phyloP scores from a whole-genome alignment of 2,329 filamentous ascomycete species.

The Sporothrix pseudoabietina region DNA sequence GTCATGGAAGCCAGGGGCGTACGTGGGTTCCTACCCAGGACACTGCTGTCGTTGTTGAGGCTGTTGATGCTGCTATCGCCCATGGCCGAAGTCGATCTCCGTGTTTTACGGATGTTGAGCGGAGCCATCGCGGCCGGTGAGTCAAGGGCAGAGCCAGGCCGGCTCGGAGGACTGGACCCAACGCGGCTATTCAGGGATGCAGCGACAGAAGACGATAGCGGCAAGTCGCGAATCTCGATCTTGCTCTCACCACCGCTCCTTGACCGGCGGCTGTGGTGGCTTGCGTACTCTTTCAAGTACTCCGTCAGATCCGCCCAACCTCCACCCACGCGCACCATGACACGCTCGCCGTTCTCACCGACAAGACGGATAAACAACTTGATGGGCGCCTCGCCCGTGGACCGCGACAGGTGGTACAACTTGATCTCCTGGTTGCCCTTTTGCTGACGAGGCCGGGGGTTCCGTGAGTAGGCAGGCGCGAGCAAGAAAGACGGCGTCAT shows the following conservation, averaged over 20 bases:
- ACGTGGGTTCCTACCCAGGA: conserved; percentile 39
- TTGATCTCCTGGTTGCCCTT: conserved; percentile 73
- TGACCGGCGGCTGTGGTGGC: conserved; percentile 80
- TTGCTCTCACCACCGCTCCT: conserved; percentile 51
- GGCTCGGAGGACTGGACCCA: conserved; percentile 43
- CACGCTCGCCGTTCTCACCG: conserved; percentile 83
- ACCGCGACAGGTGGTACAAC: conserved; percentile 85
- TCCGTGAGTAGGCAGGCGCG: conserved; percentile 60
- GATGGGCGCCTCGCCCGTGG: conserved; percentile 82
- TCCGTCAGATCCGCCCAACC: conserved; percentile 98
- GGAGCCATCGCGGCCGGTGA: conserved; percentile 49
- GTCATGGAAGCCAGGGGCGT: conserved; percentile 47
- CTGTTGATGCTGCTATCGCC: background rate
- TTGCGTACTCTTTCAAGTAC: conserved; percentile 90
- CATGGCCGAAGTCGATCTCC: conserved; percentile 39
- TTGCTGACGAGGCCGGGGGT: conserved; percentile 49
- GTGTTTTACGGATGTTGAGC: conserved; percentile 58
- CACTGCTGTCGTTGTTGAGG: conserved; percentile 21
- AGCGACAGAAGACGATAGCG: conserved; percentile 36
- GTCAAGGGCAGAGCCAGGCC: conserved; percentile 44
- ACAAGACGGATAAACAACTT: conserved; percentile 94
- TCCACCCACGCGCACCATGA: conserved; percentile 97
- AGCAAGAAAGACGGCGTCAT: conserved; percentile 69
- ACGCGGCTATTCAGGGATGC: conserved; percentile 35
- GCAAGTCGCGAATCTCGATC: conserved; percentile 61